Base-by-base conservation (phyloP, 495 filamentous ascomycete genomes). In the Talaromyces thailandensis region DNA sequence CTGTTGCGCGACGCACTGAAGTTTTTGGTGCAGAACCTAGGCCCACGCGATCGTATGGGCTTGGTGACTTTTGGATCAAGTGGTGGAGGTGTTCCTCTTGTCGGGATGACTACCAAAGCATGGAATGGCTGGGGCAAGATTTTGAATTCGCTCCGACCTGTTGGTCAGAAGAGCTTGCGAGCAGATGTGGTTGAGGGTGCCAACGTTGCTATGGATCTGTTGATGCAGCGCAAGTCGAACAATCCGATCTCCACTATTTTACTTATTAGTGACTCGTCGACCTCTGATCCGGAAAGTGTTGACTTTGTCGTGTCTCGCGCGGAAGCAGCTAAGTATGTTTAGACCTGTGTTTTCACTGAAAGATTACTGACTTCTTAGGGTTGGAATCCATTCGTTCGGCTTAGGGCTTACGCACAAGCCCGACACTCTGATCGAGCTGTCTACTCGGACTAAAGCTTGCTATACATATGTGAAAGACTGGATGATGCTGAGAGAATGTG, bases 391-490 rank as follows among this genome's bases (percentile, higher is more conserved):
- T 72, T 97, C 95, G 0, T 98, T 98, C 68, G 94, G 94, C 50
- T 84, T 99, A 37, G 94, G 94, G 26, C 83, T 96, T 75, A 97
- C 94, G 0, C 94, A 99, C 75, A 99, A 99, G 73, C 94, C 94
- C 6, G 95, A 98, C 70, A 97, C 92, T 0, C 95, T 99, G 90
- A 96, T 99, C 57, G 94, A 98, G 69, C 76, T 99, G 3, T 97
- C 95, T 6, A 93, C 91, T 29, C 84, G 93, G 58, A 99, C 94
- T 6, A 99, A 98, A 75, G 94, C 93, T 4, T 93, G 91, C 18
- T 99, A 97, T 68, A 93, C 92, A 5, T 99, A 98, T 68, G 93
- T 98, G 68, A 98, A 98, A 73, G 94, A 99, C 71, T 99, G 94
- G 94, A 99, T 98, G 94, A 98, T 97, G 93, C 82, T 99, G 32